Conservation (phyloP, 2,329 filamentous ascomycete genomes). For the Stemphylium lycopersici region DNA sequence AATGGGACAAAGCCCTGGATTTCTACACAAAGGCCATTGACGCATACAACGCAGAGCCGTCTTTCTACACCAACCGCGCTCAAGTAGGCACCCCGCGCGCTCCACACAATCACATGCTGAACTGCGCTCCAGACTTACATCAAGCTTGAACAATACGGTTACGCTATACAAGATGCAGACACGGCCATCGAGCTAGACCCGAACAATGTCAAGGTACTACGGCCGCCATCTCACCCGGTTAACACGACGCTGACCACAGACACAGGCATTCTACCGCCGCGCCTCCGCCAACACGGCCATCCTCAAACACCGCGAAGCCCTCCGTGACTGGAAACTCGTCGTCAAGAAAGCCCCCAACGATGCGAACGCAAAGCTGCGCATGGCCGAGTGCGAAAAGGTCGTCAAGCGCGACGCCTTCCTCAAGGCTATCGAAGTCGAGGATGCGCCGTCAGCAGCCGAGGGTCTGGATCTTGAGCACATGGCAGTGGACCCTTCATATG, state of each 20-base stretch:
- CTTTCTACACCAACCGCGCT: slow-evolving; percentile 92
- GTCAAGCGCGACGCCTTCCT: slow-evolving; percentile 92
- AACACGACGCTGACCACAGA: slow-evolving; percentile 10
- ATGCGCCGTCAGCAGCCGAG: slow-evolving; percentile 90
- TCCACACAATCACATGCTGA: slow-evolving; percentile 27
- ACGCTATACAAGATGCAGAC: slow-evolving; percentile 87
- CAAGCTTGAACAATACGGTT: slow-evolving; percentile 93
- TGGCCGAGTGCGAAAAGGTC: slow-evolving; percentile 92
- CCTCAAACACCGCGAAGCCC: slow-evolving; percentile 82
- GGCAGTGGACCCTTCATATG: slow-evolving; percentile 80
- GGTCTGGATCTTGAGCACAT: slow-evolving; percentile 89
- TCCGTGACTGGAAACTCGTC: slow-evolving; percentile 91
- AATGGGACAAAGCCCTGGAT: slow-evolving; percentile 83
- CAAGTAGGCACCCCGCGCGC: slow-evolving; percentile 67
- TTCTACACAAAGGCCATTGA: slow-evolving; percentile 89
- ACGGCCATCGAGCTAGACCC: slow-evolving; percentile 91
- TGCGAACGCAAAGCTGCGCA: slow-evolving; percentile 87
- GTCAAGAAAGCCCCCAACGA: slow-evolving; percentile 85
- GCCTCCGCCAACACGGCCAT: slow-evolving; percentile 92
- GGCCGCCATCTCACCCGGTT: background rate
- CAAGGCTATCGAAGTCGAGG: slow-evolving; percentile 90
- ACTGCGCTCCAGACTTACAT: slow-evolving; percentile 74
- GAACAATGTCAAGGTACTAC: slow-evolving; percentile 80
- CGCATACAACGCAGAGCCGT: slow-evolving; percentile 79
- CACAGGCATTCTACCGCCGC: slow-evolving; percentile 88